phyloP scores from a whole-genome alignment of 257 asterid genomes.

The Fraxinus cuspidata region DNA sequence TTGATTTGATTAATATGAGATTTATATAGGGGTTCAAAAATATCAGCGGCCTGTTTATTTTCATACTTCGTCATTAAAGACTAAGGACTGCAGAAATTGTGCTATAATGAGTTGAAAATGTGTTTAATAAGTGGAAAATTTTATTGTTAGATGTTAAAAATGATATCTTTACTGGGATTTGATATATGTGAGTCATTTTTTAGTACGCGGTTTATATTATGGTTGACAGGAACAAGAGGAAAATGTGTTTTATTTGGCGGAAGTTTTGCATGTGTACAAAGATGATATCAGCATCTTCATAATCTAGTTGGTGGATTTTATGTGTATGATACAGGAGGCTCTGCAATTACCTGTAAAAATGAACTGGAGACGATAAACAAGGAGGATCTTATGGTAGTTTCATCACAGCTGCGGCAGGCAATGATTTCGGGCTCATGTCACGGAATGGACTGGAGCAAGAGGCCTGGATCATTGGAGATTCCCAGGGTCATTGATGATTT shows the following conservation, averaged over 20 bases:
- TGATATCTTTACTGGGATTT: not conserved
- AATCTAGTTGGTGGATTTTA: slow-evolving; percentile 4
- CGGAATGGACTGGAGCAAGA: slow-evolving; percentile 97
- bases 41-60: not conserved
- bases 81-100: not conserved
- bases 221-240: not conserved
- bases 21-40: not conserved
- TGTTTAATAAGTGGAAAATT: not conserved
- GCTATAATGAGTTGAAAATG: not conserved
- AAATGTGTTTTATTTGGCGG: slow-evolving; percentile 7
- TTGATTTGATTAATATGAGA: not conserved
- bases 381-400: slow-evolving; percentile 58
- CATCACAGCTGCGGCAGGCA: slow-evolving; percentile 75
- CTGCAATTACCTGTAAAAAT: slow-evolving; percentile 88
- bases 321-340: slow-evolving; percentile 61
- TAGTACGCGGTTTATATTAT: slow-evolving; percentile 1
- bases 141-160: not conserved
- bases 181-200: not conserved
- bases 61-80: not conserved
- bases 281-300: not conserved
- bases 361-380: slow-evolving; percentile 76
- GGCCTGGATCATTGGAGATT: slow-evolving; percentile 56
- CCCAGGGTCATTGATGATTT: slow-evolving; percentile 40
- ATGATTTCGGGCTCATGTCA: slow-evolving; percentile 52
- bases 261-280: not conserved